These are phyloP conservation scores for Cutaneotrichosporon sp. DNA, from an alignment of 1,284 basidiomycete species.

Conservation along the genomic window DNA sequence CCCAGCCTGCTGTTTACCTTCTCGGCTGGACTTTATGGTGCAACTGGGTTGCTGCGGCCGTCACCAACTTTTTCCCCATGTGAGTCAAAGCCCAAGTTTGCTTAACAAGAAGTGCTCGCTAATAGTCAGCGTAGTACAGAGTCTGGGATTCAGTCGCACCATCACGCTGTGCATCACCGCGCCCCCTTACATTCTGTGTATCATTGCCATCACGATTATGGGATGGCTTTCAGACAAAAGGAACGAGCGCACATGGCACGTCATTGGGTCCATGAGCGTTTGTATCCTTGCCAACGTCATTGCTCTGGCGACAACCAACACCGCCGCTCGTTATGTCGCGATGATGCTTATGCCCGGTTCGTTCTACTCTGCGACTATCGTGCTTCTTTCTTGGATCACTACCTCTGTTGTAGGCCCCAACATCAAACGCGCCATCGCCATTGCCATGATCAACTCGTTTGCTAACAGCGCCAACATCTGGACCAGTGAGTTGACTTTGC, in stretches of 20 bases:
- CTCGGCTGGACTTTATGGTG: slow-evolving; percentile 22
- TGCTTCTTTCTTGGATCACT: slow-evolving; percentile 46
- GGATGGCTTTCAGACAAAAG: slow-evolving; percentile 41
- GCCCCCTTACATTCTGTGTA: slow-evolving; percentile 43
- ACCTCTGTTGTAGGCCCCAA: slow-evolving; percentile 44
- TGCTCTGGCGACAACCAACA: slow-evolving; percentile 52
- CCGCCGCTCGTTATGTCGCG: slow-evolving; percentile 43
- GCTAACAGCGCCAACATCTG: slow-evolving; percentile 48
- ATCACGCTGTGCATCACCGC: slow-evolving; percentile 42
- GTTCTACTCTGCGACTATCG: slow-evolving; percentile 45
- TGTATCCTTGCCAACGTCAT: slow-evolving; percentile 70
- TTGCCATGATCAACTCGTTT: slow-evolving; percentile 47
- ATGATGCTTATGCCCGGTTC: slow-evolving; percentile 32
- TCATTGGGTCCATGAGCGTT: slow-evolving; percentile 27
- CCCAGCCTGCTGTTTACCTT: slow-evolving; percentile 34
- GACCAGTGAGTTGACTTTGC: slow-evolving; percentile 21
- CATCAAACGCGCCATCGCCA: slow-evolving; percentile 46
- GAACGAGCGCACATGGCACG: slow-evolving; percentile 26
- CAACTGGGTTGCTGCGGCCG: slow-evolving; percentile 33
- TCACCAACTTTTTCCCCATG: slow-evolving; percentile 46
- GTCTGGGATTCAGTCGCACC: slow-evolving; percentile 42
- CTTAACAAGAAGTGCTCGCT: too few species aligned
- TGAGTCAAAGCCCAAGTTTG: too few species aligned
- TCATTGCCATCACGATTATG: slow-evolving; percentile 33
- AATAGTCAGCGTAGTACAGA: slow-evolving; percentile 27